These are phyloP conservation scores for Suaeda aralocaspica DNA, from an alignment of 148 eudicot genomes.

Conservation along the genomic window DNA sequence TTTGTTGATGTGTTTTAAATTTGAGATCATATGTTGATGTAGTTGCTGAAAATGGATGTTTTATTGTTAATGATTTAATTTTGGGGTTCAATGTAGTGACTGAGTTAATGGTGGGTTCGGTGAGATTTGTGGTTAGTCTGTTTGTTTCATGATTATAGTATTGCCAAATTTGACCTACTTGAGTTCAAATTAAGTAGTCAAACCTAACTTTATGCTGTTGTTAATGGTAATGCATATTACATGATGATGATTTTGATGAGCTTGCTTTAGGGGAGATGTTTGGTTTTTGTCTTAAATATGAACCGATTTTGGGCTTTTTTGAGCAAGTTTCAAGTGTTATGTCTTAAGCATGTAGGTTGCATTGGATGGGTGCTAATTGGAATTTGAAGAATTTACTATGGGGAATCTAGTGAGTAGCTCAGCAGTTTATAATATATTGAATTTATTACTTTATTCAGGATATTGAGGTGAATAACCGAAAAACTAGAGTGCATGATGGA, in stretches of 20 bases:
- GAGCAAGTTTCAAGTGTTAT: neutral
- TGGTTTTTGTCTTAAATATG: neutral
- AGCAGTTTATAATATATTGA: constrained; percentile 3
- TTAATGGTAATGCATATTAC: constrained; percentile 2
- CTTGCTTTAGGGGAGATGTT: constrained; percentile 3
- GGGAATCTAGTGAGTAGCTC: neutral
- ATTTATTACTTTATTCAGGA: constrained; percentile 50
- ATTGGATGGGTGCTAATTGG: neutral
- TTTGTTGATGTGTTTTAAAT: too few species aligned
- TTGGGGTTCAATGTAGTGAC: neutral
- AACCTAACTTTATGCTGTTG: constrained; percentile 5
- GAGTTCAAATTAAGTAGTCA: neutral
- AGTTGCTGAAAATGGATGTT: neutral
- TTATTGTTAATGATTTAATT: neutral
- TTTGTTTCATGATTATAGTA: constrained; percentile 6
- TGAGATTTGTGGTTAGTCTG: neutral
- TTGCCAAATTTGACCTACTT: constrained; percentile 6
- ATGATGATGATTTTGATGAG: neutral
- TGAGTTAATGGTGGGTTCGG: neutral
- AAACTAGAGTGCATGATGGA: constrained; percentile 60
- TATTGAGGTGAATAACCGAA: constrained; percentile 73
- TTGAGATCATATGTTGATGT: too few species aligned
- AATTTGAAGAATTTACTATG: neutral
- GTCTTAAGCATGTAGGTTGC: neutral
- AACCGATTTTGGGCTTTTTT: neutral